These are phyloP conservation scores for Friedmanniomyces simplex DNA, from an alignment of 495 filamentous ascomycete species.

Conservation along the genomic window DNA sequence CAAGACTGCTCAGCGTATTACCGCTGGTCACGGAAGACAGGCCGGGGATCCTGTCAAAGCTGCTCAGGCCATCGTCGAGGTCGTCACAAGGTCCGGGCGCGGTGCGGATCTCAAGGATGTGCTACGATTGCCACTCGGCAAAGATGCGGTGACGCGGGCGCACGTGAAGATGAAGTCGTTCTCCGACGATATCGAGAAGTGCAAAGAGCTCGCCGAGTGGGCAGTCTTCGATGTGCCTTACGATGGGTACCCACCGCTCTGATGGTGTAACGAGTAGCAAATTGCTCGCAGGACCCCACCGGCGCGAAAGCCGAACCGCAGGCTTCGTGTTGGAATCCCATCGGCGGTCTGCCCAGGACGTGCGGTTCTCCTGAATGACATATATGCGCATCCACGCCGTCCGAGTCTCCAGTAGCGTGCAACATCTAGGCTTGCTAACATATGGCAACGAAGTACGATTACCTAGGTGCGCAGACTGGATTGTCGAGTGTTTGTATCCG, in stretches of 20 bases:
- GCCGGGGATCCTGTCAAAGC: slow-evolving; percentile 20
- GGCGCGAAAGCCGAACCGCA: no score
- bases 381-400: no score
- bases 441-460: no score
- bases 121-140: slow-evolving; percentile 15
- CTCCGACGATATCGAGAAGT: not conserved
- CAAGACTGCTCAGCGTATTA: slow-evolving; percentile 4
- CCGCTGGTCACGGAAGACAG: slow-evolving; percentile 9
- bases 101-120: slow-evolving; percentile 5
- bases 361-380: no score
- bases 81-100: slow-evolving; percentile 4
- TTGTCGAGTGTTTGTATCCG: no score
- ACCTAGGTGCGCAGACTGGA: no score
- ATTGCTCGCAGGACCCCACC: no score
- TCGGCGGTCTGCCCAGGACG: no score
- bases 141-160: slow-evolving; percentile 9
- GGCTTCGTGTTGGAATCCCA: no score
- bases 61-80: slow-evolving; percentile 15
- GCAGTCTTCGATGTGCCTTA: slow-evolving; percentile 3
- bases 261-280: not conserved
- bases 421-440: no score
- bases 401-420: no score
- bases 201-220: slow-evolving; percentile 3
- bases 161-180: slow-evolving; percentile 6
- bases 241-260: slow-evolving; percentile 12